These are phyloP conservation scores for Grigorovia transvaalensis DNA, from an alignment of 805 yeast genomes.

Conservation along the genomic window DNA sequence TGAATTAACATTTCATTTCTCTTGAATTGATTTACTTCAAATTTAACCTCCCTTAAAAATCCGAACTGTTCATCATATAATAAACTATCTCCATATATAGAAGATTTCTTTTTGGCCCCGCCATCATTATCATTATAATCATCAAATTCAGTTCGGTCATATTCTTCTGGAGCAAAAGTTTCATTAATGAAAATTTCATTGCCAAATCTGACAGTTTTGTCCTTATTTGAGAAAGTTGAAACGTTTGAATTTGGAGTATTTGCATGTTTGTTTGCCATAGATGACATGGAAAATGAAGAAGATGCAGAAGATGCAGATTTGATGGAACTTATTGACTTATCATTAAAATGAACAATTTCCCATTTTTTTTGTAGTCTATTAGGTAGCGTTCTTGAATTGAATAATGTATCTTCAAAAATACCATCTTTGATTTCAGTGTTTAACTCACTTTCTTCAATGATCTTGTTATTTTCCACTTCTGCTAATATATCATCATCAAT, in stretches of 20 bases:
- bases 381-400: slow-evolving; percentile 1
- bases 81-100: slow-evolving; percentile 1
- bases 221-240: background rate
- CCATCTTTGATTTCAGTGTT: background rate
- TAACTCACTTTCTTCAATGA: background rate
- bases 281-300: background rate
- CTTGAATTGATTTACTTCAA: slow-evolving; percentile 57
- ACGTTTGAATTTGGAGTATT: background rate
- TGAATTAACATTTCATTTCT: slow-evolving; percentile 60
- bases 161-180: slow-evolving; percentile 22
- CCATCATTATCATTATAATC: background rate
- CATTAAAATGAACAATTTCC: slow-evolving; percentile 13
- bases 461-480: background rate
- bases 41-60: slow-evolving; percentile 35
- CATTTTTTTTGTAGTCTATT: slow-evolving; percentile 16
- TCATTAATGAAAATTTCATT: slow-evolving; percentile 20
- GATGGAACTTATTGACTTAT: background rate
- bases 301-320: background rate
- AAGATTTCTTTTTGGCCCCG: slow-evolving; percentile 4
- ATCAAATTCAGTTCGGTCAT: slow-evolving; percentile 19
- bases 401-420: background rate
- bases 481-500: background rate
- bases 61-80: slow-evolving; percentile 9
- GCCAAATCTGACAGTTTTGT: slow-evolving; percentile 18
- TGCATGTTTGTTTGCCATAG: background rate